Conservation (phyloP, 1,284 basidiomycete genomes). For the Rhizopogon hawkerae region DNA sequence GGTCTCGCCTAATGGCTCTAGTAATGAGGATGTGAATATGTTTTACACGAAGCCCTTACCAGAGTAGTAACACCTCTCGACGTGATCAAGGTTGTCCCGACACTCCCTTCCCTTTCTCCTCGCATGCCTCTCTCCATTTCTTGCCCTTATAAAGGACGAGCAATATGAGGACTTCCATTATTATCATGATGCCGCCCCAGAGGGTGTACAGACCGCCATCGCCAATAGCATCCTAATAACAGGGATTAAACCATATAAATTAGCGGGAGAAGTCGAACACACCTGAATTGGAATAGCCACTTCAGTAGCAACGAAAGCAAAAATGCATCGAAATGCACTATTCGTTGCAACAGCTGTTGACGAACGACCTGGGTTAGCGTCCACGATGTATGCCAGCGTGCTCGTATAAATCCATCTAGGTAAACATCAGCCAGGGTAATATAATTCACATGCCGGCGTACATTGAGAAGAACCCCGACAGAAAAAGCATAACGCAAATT, state of each 20-base stretch:
- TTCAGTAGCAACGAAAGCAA: conserved; percentile 65
- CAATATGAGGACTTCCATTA: conserved; percentile 44
- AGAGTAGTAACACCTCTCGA: not conserved
- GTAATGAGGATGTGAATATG: too few relatives aligned
- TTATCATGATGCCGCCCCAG: conserved; percentile 53
- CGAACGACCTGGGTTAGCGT: conserved; percentile 64
- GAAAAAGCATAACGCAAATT: conserved; percentile 52
- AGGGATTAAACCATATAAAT: not conserved
- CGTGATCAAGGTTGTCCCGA: not conserved
- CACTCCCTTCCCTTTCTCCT: conserved; percentile 23
- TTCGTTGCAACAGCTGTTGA: conserved; percentile 62
- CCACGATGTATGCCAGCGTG: conserved; percentile 64
- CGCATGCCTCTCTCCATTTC: conserved; percentile 35
- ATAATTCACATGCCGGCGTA: conserved; percentile 27
- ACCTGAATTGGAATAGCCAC: conserved; percentile 59
- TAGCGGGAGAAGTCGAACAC: not conserved
- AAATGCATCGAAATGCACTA: conserved; percentile 55
- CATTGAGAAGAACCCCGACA: conserved; percentile 62
- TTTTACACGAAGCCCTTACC: too few relatives aligned
- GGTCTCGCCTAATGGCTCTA: too few relatives aligned
- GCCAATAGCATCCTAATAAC: conserved; percentile 39
- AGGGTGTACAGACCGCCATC: conserved; percentile 73
- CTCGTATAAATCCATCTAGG: conserved; percentile 56
- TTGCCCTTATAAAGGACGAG: conserved; percentile 42
- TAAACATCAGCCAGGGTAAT: conserved; percentile 5